Base-by-base conservation (phyloP, 768 basidiomycete genomes). In the Collybia sp. region DNA sequence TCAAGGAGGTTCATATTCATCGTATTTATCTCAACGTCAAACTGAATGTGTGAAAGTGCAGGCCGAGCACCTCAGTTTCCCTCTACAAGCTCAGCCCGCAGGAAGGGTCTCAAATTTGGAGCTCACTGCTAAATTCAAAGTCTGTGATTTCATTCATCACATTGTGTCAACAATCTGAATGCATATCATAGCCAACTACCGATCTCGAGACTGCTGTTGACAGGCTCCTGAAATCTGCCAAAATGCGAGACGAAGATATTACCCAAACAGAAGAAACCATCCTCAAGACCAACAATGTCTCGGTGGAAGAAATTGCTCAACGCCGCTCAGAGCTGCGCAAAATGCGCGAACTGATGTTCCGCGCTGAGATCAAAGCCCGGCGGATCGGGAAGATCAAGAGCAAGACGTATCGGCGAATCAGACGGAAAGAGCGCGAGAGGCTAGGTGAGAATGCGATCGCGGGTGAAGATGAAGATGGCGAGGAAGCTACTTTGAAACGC, bases 351-450 rank as follows among this genome's bases (percentile, higher is more conserved):
- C 75, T 97, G 34, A 85, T 93, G 72, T 96, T 95, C 68, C 83
- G 94, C 4, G 92, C 92, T 0, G 95, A 97, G 55, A 71, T 80
- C 31, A 93, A 95, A 62, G 89, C 93, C 13, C 88, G 88, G 58
- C 81, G 94, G 13, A 73, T 95, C 13, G 80, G 85, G 16, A 97
- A 94, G 69, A 99, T 99, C 67, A 98, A 98, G 72, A 91, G 87
- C 62, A 95, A 93, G 67, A 82, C 90, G 2, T 98, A 93, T 61
- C 76, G 93, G 20, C 85, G 86, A 53, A 73, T 97, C 40, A 83
- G 83, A 58, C 77, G 89, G 61, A 93, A 88, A 59, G 80, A 86
- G 57, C 76, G 77, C 39, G 87, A 83, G 47, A 81, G 80, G 50
- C 65, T 84, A 12, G 62, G 65, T 37, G 66, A 70, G 50, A 75